Evolutionary conservation across 2,329 filamentous ascomycete genomes (phyloP).

Genomic region (Grosmannia clavigera): DNA sequence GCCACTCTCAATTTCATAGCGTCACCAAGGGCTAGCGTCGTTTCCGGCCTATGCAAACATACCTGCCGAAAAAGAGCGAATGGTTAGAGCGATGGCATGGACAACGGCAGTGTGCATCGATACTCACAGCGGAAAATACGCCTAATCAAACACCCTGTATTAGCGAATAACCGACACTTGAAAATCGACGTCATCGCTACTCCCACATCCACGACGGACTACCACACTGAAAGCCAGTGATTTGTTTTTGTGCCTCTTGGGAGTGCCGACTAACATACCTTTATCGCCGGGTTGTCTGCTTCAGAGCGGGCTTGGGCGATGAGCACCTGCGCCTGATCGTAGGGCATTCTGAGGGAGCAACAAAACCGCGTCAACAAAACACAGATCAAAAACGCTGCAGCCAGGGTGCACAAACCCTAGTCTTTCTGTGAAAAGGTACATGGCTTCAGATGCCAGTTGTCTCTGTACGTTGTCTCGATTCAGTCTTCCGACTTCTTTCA

Average conservation of each 20-base stretch:
- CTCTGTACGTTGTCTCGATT: constrained; percentile 43
- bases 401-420: constrained; percentile 24
- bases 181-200: background rate
- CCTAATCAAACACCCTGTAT: constrained; percentile 21
- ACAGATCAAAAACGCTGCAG: too few species aligned
- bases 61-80: constrained; percentile 24
- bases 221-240: too few species aligned
- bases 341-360: constrained; percentile 33
- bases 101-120: background rate
- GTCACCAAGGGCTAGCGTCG: constrained; percentile 19
- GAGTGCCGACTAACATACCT: constrained; percentile 26
- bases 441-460: constrained; percentile 39
- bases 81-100: background rate
- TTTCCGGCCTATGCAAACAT: constrained; percentile 52
- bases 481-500: constrained; percentile 38
- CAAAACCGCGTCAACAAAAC: constrained; percentile 1
- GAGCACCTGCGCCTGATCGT: constrained; percentile 44
- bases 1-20: background rate
- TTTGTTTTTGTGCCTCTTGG: background rate
- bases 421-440: constrained; percentile 43
- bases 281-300: constrained; percentile 39
- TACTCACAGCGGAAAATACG: constrained; percentile 47
- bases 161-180: background rate
- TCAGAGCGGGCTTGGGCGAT: constrained; percentile 43
- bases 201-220: too few species aligned